These are phyloP conservation scores for Trichopus zeylanicus DNA, from an alignment of 116 monocot genomes.

Conservation along the genomic window DNA sequence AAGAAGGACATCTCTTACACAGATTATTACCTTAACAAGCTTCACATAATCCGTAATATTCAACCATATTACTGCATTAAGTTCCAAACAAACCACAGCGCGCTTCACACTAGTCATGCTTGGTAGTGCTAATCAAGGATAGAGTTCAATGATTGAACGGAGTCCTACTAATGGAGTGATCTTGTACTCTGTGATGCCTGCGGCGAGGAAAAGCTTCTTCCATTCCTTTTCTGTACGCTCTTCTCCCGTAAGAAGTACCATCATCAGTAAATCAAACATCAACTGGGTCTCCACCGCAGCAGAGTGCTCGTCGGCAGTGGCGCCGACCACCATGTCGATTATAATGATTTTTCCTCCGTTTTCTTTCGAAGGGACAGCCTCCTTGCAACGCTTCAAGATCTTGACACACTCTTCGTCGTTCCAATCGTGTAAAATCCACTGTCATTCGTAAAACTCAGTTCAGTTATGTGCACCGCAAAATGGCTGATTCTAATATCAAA, in stretches of 20 bases:
- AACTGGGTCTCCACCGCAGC: background rate
- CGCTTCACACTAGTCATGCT: too few species aligned
- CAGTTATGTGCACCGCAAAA: background rate
- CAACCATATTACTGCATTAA: too few species aligned
- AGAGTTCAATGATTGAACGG: background rate
- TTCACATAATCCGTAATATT: too few species aligned
- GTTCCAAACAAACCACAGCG: too few species aligned
- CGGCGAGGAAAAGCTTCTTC: background rate
- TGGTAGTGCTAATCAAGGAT: too few species aligned
- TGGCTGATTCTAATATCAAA: too few species aligned
- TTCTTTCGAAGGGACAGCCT: constrained; percentile 15
- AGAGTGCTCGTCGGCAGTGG: background rate
- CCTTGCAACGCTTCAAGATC: constrained; percentile 17
- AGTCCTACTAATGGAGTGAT: background rate
- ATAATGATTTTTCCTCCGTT: constrained; percentile 3
- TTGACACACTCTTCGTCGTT: constrained; percentile 12
- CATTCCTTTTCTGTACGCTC: background rate
- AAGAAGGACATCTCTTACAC: too few species aligned
- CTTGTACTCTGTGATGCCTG: background rate
- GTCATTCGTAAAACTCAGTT: background rate
- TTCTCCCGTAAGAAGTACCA: background rate
- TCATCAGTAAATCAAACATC: background rate
- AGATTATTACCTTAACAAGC: too few species aligned
- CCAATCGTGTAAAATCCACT: constrained; percentile 24
- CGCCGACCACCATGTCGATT: constrained; percentile 2